These are phyloP conservation scores for Bretziella fagacearum DNA, from an alignment of 2,329 filamentous ascomycete genomes.

Conservation along the genomic window DNA sequence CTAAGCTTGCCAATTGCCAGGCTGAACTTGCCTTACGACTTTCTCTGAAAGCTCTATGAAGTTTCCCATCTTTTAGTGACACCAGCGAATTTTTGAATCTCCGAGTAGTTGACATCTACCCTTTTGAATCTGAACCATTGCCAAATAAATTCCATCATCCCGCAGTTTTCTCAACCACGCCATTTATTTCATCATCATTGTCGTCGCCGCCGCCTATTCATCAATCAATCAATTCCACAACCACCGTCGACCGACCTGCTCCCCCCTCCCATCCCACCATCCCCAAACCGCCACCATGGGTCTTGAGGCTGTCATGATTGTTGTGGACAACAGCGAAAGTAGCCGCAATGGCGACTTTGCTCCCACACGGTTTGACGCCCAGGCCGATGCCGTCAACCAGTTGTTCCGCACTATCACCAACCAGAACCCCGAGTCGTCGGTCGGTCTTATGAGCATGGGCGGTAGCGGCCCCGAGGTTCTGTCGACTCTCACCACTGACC, in stretches of 20 bases:
- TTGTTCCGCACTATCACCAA: conserved; percentile 92
- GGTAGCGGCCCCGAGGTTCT: conserved; percentile 94
- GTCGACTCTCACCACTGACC: conserved; percentile 88
- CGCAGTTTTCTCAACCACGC: background rate
- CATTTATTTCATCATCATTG: background rate
- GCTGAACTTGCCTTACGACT: conserved; percentile 14
- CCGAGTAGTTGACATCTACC: too few relatives aligned
- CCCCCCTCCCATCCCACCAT: background rate
- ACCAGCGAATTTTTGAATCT: too few relatives aligned
- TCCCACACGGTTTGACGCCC: conserved; percentile 88
- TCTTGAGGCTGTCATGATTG: conserved; percentile 98
- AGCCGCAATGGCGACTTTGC: conserved; percentile 89
- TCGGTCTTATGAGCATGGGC: conserved; percentile 97
- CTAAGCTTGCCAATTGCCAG: background rate
- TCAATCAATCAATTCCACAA: background rate
- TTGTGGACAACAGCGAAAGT: conserved; percentile 98
- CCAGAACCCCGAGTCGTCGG: conserved; percentile 89
- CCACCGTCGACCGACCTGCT: background rate
- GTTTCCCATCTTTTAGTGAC: too few relatives aligned
- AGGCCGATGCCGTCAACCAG: conserved; percentile 85
- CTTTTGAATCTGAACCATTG: background rate
- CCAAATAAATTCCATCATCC: background rate
- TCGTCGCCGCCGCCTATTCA: background rate
- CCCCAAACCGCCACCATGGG: conserved; percentile 53
- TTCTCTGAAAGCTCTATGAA: background rate